Conservation (phyloP, 768 basidiomycete genomes). For the Russula brevipes region DNA sequence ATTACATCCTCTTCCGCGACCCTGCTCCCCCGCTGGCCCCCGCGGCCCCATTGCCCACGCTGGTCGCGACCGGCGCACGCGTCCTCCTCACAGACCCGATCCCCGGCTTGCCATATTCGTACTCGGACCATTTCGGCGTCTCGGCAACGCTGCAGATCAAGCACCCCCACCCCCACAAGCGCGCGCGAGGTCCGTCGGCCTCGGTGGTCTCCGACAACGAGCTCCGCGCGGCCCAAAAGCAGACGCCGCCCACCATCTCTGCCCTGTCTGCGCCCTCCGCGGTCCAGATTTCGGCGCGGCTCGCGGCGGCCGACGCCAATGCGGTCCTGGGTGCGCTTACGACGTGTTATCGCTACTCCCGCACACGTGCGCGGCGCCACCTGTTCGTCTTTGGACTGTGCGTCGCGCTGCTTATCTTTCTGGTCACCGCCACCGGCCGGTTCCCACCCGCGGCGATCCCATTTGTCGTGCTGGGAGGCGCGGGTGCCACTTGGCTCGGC, state of each 20-base stretch:
- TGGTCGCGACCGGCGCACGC: constrained; percentile 52
- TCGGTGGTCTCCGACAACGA: constrained; percentile 24
- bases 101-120: constrained; percentile 71
- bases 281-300: constrained; percentile 3
- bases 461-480: constrained; percentile 67
- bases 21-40: constrained; percentile 31
- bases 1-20: constrained; percentile 68
- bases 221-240: constrained; percentile 20
- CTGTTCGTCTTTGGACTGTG: constrained; percentile 60
- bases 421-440: constrained; percentile 71
- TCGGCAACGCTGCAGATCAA: constrained; percentile 68
- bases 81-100: constrained; percentile 74
- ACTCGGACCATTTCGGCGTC: constrained; percentile 93
- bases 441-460: constrained; percentile 75
- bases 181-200: constrained; percentile 7
- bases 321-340: constrained; percentile 53
- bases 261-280: constrained; percentile 16
- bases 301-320: constrained; percentile 25
- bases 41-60: constrained; percentile 36
- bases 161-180: background rate
- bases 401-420: constrained; percentile 52
- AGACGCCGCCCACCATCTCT: constrained; percentile 22
- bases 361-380: constrained; percentile 52
- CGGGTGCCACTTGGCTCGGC: constrained; percentile 70
- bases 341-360: constrained; percentile 58